Percentiles rank a stretch among this genome's conserved stretches.
phyloP scores from a whole-genome alignment of 257 asterid genomes.

The Dorcoceras hygrometricum region DNA sequence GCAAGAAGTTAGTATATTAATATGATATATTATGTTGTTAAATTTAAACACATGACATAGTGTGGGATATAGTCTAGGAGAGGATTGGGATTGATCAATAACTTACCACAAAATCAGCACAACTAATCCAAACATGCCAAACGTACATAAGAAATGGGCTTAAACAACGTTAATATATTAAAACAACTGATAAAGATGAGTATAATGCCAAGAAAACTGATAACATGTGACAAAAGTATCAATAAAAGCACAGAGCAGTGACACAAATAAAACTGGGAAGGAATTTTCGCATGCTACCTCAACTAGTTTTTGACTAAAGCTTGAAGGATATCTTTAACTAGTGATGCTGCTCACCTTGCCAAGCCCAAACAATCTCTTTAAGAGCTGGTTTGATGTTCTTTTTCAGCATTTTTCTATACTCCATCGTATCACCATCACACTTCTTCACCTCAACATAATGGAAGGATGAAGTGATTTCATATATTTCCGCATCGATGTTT shows the following conservation, averaged over 20 bases:
- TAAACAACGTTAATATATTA: too few relatives aligned
- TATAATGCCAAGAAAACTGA: too few relatives aligned
- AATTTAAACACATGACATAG: too few relatives aligned
- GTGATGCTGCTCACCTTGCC: constrained; percentile 45
- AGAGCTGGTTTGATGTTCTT: constrained; percentile 37
- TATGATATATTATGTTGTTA: too few relatives aligned
- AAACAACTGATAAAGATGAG: too few relatives aligned
- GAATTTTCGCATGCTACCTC: background rate
- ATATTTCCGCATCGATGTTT: constrained; percentile 43
- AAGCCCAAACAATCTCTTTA: constrained; percentile 47
- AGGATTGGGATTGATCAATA: background rate
- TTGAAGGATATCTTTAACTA: background rate
- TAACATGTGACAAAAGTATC: background rate
- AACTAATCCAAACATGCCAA: background rate
- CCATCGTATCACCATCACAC: constrained; percentile 52
- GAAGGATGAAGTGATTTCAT: constrained; percentile 46
- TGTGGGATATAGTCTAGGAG: too few relatives aligned
- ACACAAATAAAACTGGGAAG: background rate
- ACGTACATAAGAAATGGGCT: background rate
- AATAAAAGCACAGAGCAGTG: background rate
- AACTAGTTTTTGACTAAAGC: background rate
- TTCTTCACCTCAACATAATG: constrained; percentile 66
- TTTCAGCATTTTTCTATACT: constrained; percentile 46
- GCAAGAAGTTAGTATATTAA: too few relatives aligned
- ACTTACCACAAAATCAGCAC: background rate